Conservation (phyloP, 2,329 filamentous ascomycete genomes). For the Aspergillus hiratsukae region DNA sequence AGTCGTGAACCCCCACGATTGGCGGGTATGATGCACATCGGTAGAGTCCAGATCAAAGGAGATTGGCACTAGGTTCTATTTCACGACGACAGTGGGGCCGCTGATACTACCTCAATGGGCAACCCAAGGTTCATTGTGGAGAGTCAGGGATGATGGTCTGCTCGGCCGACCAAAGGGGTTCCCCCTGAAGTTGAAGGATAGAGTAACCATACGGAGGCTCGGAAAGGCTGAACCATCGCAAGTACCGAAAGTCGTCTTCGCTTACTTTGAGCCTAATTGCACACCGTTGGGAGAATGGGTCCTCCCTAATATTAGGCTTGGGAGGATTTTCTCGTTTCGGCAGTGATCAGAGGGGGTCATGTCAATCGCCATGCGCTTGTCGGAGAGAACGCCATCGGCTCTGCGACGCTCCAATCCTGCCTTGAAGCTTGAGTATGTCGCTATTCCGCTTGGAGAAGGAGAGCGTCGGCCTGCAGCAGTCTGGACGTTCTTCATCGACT, state of each 20-base stretch:
- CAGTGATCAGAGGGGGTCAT: conserved; percentile 19
- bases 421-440: conserved; percentile 4
- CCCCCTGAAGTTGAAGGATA: not conserved
- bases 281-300: conserved; percentile 10
- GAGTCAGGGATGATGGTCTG: not conserved
- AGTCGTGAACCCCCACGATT: not conserved
- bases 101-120: not conserved
- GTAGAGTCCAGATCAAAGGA: not conserved
- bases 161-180: not conserved
- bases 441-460: conserved; percentile 6
- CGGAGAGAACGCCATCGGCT: conserved; percentile 9
- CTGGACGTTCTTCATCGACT: not conserved
- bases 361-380: conserved; percentile 12
- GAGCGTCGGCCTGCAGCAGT: not conserved
- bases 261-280: conserved; percentile 10
- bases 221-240: not conserved
- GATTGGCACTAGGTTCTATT: not conserved
- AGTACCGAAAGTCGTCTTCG: conserved; percentile 9
- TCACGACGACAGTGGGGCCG: not conserved
- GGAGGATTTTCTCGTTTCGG: conserved; percentile 18
- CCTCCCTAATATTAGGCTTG: conserved; percentile 7
- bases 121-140: not conserved
- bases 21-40: not conserved
- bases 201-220: not conserved
- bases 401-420: conserved; percentile 1